Percentiles rank a stretch among this genome's conserved stretches.
phyloP scores from a whole-genome alignment of 345 rosid genomes.

The Pistacia atlantica region DNA sequence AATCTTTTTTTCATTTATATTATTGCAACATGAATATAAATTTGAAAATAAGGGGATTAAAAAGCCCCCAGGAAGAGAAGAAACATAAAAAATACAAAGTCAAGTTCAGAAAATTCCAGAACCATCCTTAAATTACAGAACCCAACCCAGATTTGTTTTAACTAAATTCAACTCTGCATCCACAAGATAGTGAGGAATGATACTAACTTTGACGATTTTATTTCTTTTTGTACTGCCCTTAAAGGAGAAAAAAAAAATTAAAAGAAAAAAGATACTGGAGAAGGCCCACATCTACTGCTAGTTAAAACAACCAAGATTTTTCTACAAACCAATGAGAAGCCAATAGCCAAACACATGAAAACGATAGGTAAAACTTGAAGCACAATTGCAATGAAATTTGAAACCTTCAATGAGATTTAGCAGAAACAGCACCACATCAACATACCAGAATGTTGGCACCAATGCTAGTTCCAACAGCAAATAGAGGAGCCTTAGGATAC shows the following conservation, averaged over 20 bases:
- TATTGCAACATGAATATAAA: too few species aligned
- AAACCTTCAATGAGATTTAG: background rate
- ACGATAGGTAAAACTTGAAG: background rate
- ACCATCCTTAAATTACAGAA: too few species aligned
- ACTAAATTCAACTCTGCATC: too few species aligned
- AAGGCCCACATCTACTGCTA: background rate
- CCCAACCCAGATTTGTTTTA: background rate
- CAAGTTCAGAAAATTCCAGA: too few species aligned
- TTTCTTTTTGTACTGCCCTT: background rate
- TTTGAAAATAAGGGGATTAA: too few species aligned
- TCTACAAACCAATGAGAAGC: background rate
- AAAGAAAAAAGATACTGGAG: background rate
- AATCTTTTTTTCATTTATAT: too few species aligned
- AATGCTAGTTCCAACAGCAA: conserved; percentile 88
- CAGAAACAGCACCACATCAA: background rate
- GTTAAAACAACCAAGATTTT: background rate
- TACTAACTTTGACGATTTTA: background rate
- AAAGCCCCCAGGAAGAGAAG: too few species aligned
- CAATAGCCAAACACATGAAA: background rate
- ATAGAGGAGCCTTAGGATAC: conserved; percentile 83
- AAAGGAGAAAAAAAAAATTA: background rate
- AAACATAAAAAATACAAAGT: too few species aligned
- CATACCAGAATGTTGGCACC: conserved; percentile 89
- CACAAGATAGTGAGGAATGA: too few species aligned
- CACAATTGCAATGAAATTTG: background rate